Conservation (phyloP, 257 asterid species). For the Petunia secreta region DNA sequence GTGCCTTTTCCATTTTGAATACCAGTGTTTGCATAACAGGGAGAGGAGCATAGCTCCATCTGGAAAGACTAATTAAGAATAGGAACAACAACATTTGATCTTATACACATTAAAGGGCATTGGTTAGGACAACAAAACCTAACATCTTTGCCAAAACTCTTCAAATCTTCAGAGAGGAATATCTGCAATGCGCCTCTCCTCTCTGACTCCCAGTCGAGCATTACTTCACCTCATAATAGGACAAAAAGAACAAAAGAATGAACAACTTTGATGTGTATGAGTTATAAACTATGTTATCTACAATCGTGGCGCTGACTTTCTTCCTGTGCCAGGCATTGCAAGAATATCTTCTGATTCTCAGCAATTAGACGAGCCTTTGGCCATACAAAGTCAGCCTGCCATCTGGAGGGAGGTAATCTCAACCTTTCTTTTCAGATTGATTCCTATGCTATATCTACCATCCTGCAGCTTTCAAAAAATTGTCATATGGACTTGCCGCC, state of each 20-base stretch:
- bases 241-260: slow-evolving; percentile 34
- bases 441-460: slow-evolving; percentile 44
- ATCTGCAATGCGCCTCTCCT: slow-evolving; percentile 32
- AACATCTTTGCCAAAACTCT: slow-evolving; percentile 29
- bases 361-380: slow-evolving; percentile 5
- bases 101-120: slow-evolving; percentile 23
- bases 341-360: slow-evolving; percentile 1
- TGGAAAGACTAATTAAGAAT: not conserved
- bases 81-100: not conserved
- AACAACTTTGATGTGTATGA: slow-evolving; percentile 33
- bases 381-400: not conserved
- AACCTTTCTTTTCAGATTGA: not conserved
- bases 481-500: slow-evolving; percentile 80
- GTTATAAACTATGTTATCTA: slow-evolving; percentile 30
- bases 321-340: slow-evolving; percentile 9
- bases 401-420: slow-evolving; percentile 23
- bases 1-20: not conserved
- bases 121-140: slow-evolving; percentile 18
- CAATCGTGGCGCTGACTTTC: slow-evolving; percentile 5
- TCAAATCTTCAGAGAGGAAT: slow-evolving; percentile 31
- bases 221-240: slow-evolving; percentile 15
- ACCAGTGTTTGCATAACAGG: slow-evolving; percentile 16
- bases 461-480: slow-evolving; percentile 90
- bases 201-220: slow-evolving; percentile 25
- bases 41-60: slow-evolving; percentile 5